Base-by-base conservation (phyloP, 2,329 filamentous ascomycete species). In the Monosporascus sp. region DNA sequence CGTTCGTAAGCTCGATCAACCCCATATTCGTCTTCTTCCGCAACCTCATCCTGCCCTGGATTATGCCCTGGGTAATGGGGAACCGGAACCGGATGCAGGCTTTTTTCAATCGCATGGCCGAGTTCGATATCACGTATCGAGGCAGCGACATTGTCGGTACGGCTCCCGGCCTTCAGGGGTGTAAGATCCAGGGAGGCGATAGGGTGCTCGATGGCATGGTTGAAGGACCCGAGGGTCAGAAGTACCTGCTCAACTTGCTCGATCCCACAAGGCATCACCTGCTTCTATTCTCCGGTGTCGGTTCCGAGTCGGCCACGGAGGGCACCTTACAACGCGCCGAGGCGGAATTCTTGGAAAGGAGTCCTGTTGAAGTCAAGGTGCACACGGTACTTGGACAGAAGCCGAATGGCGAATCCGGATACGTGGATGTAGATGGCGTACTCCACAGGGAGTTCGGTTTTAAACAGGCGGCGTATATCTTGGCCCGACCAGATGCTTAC, bases 151-250 rank as follows among this genome's bases (percentile, higher is more conserved):
- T 73, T 36, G 65, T 70, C 4, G 62, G 61, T 14, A 67, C 62
- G 2, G 64, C 62, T 2, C 17, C 50, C 2, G 62, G 63, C 2
- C 67, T 62, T 47, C 41, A 54, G 8, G 73, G 74, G 0, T 61
- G 58, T 11, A 43, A 20, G 0, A 57, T 80, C 2, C 67, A 69
- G 44, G 75, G 76, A 35, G 78, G 78, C 2, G 74, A 79, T 58
- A 72, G 79, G 15, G 65, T 75, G 4, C 72, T 72, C 0, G 73
- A 78, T 25, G 58, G 55, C 2, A 61, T 60, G 35, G 58, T 65
- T 20, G 54, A 49, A 22, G 50, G 35, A 18, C 7, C 39, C 8
- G 56, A 56, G 3, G 54, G 54, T 18, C 57, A 64, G 37, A 55
- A 49, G 38, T 61, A 62, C 51, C 60, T 67, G 20, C 58, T 56